Evolutionary conservation across 441 rosid species (phyloP).

Genomic region (Syzygium malaccense): DNA sequence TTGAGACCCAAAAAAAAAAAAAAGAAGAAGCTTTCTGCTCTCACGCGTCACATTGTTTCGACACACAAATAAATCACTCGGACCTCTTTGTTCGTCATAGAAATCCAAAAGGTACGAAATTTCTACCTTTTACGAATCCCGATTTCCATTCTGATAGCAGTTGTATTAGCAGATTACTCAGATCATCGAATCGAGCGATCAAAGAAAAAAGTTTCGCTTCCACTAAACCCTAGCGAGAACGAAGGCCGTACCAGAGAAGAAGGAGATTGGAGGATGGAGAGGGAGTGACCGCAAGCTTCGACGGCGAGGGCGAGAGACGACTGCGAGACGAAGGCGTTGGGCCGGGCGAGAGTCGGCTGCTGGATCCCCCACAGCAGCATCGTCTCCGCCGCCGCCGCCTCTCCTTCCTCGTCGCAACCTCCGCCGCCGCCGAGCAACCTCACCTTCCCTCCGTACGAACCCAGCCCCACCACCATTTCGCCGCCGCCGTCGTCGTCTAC

Average conservation of each 20-base stretch:
- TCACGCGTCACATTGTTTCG: background rate
- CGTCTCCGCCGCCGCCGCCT: slow-evolving; percentile 71
- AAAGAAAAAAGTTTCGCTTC: background rate
- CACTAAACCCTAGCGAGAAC: background rate
- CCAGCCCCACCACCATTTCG: slow-evolving; percentile 30
- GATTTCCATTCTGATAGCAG: background rate
- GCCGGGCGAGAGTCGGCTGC: slow-evolving; percentile 64
- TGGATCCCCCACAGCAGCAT: slow-evolving; percentile 91
- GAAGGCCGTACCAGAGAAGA: slow-evolving; percentile 50
- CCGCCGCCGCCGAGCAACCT: slow-evolving; percentile 23
- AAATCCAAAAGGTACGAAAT: background rate
- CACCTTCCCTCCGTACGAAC: slow-evolving; percentile 59
- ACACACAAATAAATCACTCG: background rate
- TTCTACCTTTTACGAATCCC: background rate
- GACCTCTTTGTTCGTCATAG: background rate
- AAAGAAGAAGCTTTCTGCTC: background rate
- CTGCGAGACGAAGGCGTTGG: slow-evolving; percentile 75
- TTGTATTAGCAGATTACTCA: background rate
- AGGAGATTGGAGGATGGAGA: slow-evolving; percentile 83
- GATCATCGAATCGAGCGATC: background rate
- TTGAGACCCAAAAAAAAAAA: background rate
- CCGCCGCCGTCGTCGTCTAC: slow-evolving; percentile 18
- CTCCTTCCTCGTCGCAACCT: background rate
- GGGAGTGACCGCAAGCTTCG: slow-evolving; percentile 84
- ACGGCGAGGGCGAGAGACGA: slow-evolving; percentile 65